These are phyloP conservation scores for Posidonia australis DNA, from an alignment of 106 monocot species.

Conservation along the genomic window DNA sequence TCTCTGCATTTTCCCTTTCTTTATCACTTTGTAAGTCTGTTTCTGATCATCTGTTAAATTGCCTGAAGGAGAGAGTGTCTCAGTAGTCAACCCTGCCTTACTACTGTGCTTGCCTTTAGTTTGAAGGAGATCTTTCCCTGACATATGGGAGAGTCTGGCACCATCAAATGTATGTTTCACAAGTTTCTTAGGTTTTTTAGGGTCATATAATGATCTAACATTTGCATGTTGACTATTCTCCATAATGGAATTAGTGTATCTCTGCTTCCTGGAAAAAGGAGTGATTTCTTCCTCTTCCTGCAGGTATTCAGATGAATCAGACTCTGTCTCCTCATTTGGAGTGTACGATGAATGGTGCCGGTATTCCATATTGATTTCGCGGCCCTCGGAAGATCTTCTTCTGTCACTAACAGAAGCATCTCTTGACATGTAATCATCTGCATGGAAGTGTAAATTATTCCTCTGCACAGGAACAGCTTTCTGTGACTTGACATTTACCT, in stretches of 20 bases:
- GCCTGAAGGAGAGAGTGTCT: neutral
- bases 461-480: conserved; percentile 14
- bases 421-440: conserved; percentile 6
- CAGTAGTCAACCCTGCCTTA: conserved; percentile 20
- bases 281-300: conserved; percentile 23
- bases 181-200: conserved; percentile 27
- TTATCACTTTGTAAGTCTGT: conserved; percentile 8
- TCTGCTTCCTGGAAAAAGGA: conserved; percentile 13
- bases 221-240: conserved; percentile 1
- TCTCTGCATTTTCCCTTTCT: conserved; percentile 19
- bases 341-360: conserved; percentile 4
- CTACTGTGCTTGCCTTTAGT: conserved; percentile 32
- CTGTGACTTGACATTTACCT: conserved; percentile 13
- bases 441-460: neutral
- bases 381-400: conserved; percentile 20
- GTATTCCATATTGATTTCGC: conserved; percentile 2
- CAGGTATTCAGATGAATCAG: conserved; percentile 58
- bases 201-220: conserved; percentile 19
- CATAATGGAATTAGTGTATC: conserved; percentile 2
- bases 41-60: conserved; percentile 8
- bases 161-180: conserved; percentile 18
- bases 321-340: conserved; percentile 60
- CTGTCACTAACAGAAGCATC: conserved; percentile 11
- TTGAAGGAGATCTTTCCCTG: conserved; percentile 15
- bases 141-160: neutral